Evolutionary conservation across 2,329 filamentous ascomycete species (phyloP), one percentile per base, ranked within the genome.

Genomic region (Polytolypa hystricis): DNA sequence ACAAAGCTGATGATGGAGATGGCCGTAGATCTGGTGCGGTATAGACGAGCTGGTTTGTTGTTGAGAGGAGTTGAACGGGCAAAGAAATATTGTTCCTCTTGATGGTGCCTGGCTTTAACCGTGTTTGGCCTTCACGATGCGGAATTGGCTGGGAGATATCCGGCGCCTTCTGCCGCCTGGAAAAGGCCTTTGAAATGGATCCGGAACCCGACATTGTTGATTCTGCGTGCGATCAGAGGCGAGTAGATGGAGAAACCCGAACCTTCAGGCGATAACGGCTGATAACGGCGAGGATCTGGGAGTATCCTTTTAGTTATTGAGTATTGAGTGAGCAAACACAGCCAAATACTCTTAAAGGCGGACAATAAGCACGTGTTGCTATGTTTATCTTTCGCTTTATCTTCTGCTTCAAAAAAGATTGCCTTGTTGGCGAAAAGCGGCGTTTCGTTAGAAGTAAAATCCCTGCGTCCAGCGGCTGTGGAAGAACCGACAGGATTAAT

Each of bases 21-120:
- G 14, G 29, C 34, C 34, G 39, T 43, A 95, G 78, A 55, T 95
- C 82, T 34, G 89, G 89, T 7, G 91, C 87, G 55, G 89, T 89
- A 71, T 94, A 94, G 5, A 85, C 86, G 37, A 95, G 79, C 74
- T 93, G 85, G 62, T 96, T 98, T 49, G 91, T 96, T 4, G 89
- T 94, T 41, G 91, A 93, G 33, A 95, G 69, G 44, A 98, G 72
- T 60, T 86, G 79, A 36, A 94, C 72, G 0, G 91, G 91, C 3
- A 72, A 76, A 1, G 91, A 98, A 56, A 98, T 98, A 43, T 64
- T 60, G 42, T 53, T 60, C 33, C 65, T 60, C 40, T 65, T 61
- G 47, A 68, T 66, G 12, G 58, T 62, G 19, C 60, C 64, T 6
- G 64, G 52, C 20, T 58, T 53, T 40, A 64, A 65, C 47, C 60